Evolutionary conservation across 1,284 basidiomycete genomes (phyloP).

Genomic region (Cryptococcus wingfieldii): DNA sequence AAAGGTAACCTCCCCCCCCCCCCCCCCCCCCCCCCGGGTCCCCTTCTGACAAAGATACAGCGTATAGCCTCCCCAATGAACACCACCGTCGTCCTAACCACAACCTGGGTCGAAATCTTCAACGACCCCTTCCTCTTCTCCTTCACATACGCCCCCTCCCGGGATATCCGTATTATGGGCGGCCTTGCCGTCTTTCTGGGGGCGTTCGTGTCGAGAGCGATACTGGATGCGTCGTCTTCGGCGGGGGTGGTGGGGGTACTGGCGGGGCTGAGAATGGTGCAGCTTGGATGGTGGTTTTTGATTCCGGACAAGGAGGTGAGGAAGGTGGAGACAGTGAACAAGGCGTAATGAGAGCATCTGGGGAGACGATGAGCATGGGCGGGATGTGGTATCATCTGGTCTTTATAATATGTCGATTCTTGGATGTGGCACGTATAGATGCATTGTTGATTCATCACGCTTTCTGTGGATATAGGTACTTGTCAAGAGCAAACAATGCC

Average conservation of each 20-base stretch:
- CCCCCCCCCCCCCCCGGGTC: no score
- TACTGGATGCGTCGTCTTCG: conserved; percentile 49
- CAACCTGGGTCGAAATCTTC: conserved; percentile 80
- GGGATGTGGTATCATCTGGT: no score
- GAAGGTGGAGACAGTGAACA: conserved; percentile 2
- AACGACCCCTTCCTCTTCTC: conserved; percentile 69
- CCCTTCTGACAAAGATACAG: conserved; percentile 5
- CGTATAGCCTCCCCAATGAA: conserved; percentile 68
- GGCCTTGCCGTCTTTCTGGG: conserved; percentile 68
- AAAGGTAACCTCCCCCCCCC: conserved; percentile 51
- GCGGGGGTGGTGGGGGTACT: conserved; percentile 64
- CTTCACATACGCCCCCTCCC: conserved; percentile 53
- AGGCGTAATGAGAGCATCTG: no score
- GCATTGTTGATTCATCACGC: no score
- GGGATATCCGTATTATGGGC: conserved; percentile 70
- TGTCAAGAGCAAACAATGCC: no score
- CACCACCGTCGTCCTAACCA: conserved; percentile 58
- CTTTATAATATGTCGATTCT: no score
- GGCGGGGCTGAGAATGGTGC: conserved; percentile 61
- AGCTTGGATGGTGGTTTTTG: conserved; percentile 65
- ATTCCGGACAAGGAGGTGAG: conserved; percentile 50
- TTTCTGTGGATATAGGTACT: no score
- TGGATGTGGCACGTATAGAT: no score
- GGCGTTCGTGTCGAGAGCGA: conserved; percentile 64
- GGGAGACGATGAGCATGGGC: no score